Percentiles rank a stretch among this genome's conserved stretches.
Evolutionary conservation across 2,329 filamentous ascomycete genomes (phyloP).

Genomic region (Fusarium abutilonis): DNA sequence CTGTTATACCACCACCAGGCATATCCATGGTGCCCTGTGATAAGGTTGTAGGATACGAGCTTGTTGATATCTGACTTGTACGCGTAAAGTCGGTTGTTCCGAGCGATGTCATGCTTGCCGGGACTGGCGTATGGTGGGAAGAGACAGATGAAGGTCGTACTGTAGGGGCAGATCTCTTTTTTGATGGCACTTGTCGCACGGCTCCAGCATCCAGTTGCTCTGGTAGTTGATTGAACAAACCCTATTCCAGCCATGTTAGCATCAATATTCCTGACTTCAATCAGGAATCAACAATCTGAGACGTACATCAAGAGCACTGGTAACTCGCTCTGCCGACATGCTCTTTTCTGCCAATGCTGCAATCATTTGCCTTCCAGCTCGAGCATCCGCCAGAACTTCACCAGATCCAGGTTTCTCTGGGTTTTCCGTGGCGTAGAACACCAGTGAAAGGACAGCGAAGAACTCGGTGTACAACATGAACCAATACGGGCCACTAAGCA

Average conservation of each 20-base stretch:
- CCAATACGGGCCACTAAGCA: slow-evolving; percentile 86
- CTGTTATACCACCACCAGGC: slow-evolving; percentile 44
- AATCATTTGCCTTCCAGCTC: slow-evolving; percentile 84
- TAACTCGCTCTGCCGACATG: slow-evolving; percentile 88
- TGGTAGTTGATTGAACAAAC: slow-evolving; percentile 85
- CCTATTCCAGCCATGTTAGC: slow-evolving; percentile 57
- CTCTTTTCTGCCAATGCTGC: slow-evolving; percentile 82
- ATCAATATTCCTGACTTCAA: slow-evolving; percentile 27
- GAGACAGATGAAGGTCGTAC: slow-evolving; percentile 47
- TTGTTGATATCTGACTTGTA: slow-evolving; percentile 44
- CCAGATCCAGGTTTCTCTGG: slow-evolving; percentile 77
- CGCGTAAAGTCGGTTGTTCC: slow-evolving; percentile 50
- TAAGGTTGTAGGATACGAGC: slow-evolving; percentile 43
- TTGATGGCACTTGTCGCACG: slow-evolving; percentile 55
- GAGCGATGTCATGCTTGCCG: slow-evolving; percentile 48
- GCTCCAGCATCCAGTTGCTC: slow-evolving; percentile 69
- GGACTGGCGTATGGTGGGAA: slow-evolving; percentile 46
- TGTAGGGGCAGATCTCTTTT: slow-evolving; percentile 65
- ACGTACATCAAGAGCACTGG: slow-evolving; percentile 77
- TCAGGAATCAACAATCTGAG: neutral
- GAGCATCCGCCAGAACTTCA: slow-evolving; percentile 86
- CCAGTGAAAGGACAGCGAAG: slow-evolving; percentile 80
- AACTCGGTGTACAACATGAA: slow-evolving; percentile 87
- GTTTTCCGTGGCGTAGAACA: slow-evolving; percentile 85
- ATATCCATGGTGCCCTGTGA: slow-evolving; percentile 51